A percentile compares a stretch with the other conserved stretches of the same genome.
Evolutionary conservation across 1,284 basidiomycete genomes (phyloP).

Genomic region (Malassezia psittaci): DNA sequence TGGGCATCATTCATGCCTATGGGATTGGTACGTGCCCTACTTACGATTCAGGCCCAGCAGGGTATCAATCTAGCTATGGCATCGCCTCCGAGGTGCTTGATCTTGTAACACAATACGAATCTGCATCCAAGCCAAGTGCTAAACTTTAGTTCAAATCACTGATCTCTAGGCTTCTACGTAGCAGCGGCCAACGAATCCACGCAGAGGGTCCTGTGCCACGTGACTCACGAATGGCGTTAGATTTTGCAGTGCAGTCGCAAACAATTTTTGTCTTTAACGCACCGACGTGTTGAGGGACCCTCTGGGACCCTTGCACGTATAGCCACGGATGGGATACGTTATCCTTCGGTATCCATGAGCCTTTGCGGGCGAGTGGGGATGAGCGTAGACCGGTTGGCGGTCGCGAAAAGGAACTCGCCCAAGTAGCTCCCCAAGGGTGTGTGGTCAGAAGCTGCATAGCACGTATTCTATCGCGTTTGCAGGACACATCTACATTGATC

Average conservation of each 20-base stretch:
- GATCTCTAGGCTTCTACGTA: too few species aligned
- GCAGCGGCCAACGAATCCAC: background rate
- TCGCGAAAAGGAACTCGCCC: slow-evolving; percentile 11
- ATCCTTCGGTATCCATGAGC: slow-evolving; percentile 10
- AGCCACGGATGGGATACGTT: slow-evolving; percentile 17
- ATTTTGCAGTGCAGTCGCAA: background rate
- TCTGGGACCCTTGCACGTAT: slow-evolving; percentile 10
- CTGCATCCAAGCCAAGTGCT: background rate
- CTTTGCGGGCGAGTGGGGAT: slow-evolving; percentile 16
- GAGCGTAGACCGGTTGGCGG: slow-evolving; percentile 18
- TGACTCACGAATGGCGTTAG: too few species aligned
- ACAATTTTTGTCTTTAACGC: background rate
- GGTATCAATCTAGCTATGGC: slow-evolving; percentile 38
- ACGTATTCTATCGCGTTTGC: slow-evolving; percentile 6
- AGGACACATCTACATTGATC: slow-evolving; percentile 16
- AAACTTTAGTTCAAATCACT: background rate
- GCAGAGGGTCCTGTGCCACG: too few species aligned
- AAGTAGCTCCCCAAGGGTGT: background rate
- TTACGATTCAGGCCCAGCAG: slow-evolving; percentile 21
- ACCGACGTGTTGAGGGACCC: slow-evolving; percentile 13
- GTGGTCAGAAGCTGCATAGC: slow-evolving; percentile 2
- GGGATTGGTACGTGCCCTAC: slow-evolving; percentile 23
- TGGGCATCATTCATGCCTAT: slow-evolving; percentile 30
- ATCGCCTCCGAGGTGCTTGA: slow-evolving; percentile 36
- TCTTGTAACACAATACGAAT: slow-evolving; percentile 20